phyloP scores from a whole-genome alignment of 2,329 filamentous ascomycete species.

The Cladophialophora psammophila region DNA sequence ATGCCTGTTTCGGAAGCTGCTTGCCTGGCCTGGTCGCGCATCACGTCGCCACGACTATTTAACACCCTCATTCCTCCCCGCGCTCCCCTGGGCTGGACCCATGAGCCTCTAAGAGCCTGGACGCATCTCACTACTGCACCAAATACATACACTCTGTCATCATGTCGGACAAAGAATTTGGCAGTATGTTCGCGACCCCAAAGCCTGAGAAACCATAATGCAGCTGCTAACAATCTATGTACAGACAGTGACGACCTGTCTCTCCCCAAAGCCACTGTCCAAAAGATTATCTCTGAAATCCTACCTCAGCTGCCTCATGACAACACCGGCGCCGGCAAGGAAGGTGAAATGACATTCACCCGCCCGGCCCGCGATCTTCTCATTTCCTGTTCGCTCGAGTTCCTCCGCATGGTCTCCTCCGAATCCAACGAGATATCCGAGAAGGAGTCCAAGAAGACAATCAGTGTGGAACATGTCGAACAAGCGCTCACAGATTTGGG shows the following conservation, averaged over 20 bases:
- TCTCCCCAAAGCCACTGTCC: conserved; percentile 71
- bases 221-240: conserved; percentile 21
- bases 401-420: conserved; percentile 97
- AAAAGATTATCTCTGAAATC: conserved; percentile 93
- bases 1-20: conserved; percentile 20
- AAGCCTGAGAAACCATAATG: not conserved
- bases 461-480: conserved; percentile 96
- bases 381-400: conserved; percentile 98
- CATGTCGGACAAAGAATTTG: conserved; percentile 65
- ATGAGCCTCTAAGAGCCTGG: conserved; percentile 11
- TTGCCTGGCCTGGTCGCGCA: not conserved
- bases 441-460: conserved; percentile 99
- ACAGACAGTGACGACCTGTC: conserved; percentile 66
- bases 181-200: conserved; percentile 36
- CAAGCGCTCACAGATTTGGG: conserved; percentile 91
- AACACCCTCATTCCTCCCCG: conserved; percentile 18
- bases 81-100: conserved; percentile 23
- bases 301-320: conserved; percentile 60
- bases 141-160: conserved; percentile 14
- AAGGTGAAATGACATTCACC: conserved; percentile 65
- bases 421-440: conserved; percentile 99
- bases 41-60: conserved; percentile 21
- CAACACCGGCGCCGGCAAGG: conserved; percentile 58
- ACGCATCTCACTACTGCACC: not conserved
- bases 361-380: conserved; percentile 94